Base-by-base conservation (phyloP, 495 filamentous ascomycete genomes). In the Hamigera avellanea region DNA sequence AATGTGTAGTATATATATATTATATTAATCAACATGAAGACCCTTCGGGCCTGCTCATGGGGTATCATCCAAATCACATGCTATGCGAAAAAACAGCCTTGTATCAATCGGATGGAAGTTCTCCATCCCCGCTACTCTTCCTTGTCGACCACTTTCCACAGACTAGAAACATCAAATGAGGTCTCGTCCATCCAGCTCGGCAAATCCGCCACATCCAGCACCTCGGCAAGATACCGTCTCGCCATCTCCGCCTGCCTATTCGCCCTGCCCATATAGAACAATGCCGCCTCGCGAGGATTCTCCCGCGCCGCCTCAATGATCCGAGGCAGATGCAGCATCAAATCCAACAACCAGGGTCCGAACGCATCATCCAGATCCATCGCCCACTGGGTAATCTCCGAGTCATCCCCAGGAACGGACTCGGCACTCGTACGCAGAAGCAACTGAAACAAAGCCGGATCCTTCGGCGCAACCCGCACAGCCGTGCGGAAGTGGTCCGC, bases 371-470 rank as follows among this genome's bases (percentile, higher is more conserved):
- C 41, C 0, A 49, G 27, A n/a, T 55, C 48, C 26, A 62, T 43
- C 0, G 44, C 52, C 62, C 62, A 68, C 21, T 56, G 36, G 0
- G 51, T 57, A 12, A 68, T 48, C 19, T 59, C 54, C 1, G 53
- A 21, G 0, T 56, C 53, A 19, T 59, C 43, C 2, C 38, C 13
- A 1, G 64, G 64, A 0, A 66, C 26, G 12, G 60, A 64, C 41
- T 68, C 64, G 0, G 64, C 59, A 29, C 49, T 63, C 8, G 60
- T 46, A 13, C 62, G 59, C 1, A 68, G 19, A 13, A 68, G 48
- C 9, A 53, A 34, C 26, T 54, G 42, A 32, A 68, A 64, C 29
- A 61, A 42, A 2, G 41, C 36, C 6, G 43, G 29, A 18, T 57
- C 50, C 10, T 49, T 33, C 3, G 40, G 50, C 14, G 46, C 41